phyloP scores from a whole-genome alignment of 2,329 filamentous ascomycete species.

The Ceratocystis cubensis region DNA sequence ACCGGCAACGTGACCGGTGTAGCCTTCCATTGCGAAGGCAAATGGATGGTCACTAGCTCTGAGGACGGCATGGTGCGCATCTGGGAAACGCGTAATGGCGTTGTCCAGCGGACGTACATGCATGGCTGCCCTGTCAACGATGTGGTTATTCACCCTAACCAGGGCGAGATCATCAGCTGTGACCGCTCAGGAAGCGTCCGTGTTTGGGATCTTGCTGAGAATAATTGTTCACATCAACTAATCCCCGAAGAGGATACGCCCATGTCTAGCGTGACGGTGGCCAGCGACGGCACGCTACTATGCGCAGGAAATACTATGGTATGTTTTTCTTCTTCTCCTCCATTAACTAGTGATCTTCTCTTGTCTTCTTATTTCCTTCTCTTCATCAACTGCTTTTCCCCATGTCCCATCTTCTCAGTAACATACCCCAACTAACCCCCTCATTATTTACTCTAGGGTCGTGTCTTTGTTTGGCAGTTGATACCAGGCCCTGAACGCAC shows the following conservation, averaged over 20 bases:
- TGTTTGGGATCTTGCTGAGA: constrained; percentile 94
- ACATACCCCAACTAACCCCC: not conserved
- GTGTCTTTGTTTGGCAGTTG: constrained; percentile 95
- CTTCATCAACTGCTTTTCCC: not conserved
- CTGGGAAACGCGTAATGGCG: constrained; percentile 80
- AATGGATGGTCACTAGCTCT: constrained; percentile 98
- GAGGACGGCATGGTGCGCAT: constrained; percentile 96
- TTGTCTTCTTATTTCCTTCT: not conserved
- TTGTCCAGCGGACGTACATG: constrained; percentile 82
- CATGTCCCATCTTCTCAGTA: not conserved
- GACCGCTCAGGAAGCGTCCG: constrained; percentile 85
- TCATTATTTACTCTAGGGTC: constrained; percentile 48
- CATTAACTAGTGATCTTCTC: too few species aligned
- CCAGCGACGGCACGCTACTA: constrained; percentile 81
- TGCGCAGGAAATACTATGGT: constrained; percentile 88
- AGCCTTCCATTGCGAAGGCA: constrained; percentile 95
- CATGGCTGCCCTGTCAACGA: constrained; percentile 88
- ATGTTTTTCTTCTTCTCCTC: constrained; percentile 26
- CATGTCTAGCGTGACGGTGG: constrained; percentile 88
- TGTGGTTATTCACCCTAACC: constrained; percentile 98
- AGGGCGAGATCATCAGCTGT: constrained; percentile 94
- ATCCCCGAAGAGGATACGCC: constrained; percentile 93
- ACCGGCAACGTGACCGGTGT: constrained; percentile 93
- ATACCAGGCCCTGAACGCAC: constrained; percentile 72
- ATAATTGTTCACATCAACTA: constrained; percentile 90